Evolutionary conservation across 768 basidiomycete species (phyloP).

Genomic region (Naganishia randhawae): DNA sequence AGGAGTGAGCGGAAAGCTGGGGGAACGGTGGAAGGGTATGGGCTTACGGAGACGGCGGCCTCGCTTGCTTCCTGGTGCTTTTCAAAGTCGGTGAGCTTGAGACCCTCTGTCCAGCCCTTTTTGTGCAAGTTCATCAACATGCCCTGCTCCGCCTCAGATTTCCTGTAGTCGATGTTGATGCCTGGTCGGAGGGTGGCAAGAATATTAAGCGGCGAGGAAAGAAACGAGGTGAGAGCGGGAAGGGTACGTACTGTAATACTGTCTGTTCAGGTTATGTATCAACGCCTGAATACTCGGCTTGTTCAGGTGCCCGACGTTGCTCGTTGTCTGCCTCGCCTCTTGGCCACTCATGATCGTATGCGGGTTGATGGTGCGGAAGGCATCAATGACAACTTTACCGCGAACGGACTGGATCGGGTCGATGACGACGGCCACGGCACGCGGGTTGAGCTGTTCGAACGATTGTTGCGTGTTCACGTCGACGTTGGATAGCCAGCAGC

Average conservation of each 20-base stretch:
- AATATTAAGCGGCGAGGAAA: background rate
- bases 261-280: conserved; percentile 94
- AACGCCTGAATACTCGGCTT: conserved; percentile 99
- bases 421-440: conserved; percentile 93
- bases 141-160: conserved; percentile 94
- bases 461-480: conserved; percentile 99
- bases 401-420: conserved; percentile 96
- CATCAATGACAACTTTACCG: conserved; percentile 94
- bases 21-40: conserved; percentile 31
- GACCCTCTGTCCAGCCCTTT: conserved; percentile 96
- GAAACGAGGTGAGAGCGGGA: background rate
- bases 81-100: conserved; percentile 85
- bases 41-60: conserved; percentile 82
- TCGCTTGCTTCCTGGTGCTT: conserved; percentile 83
- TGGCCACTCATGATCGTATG: conserved; percentile 82
- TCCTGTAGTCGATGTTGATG: conserved; percentile 94
- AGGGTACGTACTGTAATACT: conserved; percentile 67
- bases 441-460: conserved; percentile 86
- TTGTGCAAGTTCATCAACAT: conserved; percentile 99
- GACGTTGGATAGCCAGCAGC: conserved; percentile 97
- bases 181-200: conserved; percentile 33
- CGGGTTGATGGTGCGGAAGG: conserved; percentile 94
- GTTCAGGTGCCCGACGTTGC: conserved; percentile 97
- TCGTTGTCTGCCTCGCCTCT: conserved; percentile 94
- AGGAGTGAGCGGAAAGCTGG: background rate